Percentiles rank a stretch among this genome's conserved stretches.
These are phyloP conservation scores for Russula dissimulans DNA, from an alignment of 768 basidiomycete genomes.

Conservation along the genomic window DNA sequence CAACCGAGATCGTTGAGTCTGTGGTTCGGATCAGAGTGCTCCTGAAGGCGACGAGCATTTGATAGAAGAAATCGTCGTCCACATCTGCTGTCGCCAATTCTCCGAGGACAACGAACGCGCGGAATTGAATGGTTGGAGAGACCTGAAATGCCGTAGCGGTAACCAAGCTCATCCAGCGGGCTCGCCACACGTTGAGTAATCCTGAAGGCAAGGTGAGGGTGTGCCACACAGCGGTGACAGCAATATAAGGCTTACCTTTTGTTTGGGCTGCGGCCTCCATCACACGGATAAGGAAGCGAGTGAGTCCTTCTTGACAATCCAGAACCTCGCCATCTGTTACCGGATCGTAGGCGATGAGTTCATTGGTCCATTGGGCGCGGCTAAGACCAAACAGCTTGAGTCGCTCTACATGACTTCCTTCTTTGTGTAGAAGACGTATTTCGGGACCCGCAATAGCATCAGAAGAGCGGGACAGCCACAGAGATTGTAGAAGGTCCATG, in stretches of 20 bases:
- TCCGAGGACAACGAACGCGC: conserved; percentile 77
- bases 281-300: conserved; percentile 51
- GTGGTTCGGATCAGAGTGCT: conserved; percentile 59
- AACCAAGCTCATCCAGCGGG: conserved; percentile 87
- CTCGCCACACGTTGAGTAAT: conserved; percentile 80
- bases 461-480: conserved; percentile 52
- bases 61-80: conserved; percentile 89
- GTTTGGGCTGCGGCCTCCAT: conserved; percentile 58
- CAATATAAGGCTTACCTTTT: conserved; percentile 41
- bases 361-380: conserved; percentile 55
- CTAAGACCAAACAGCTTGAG: conserved; percentile 67
- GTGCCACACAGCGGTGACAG: not conserved
- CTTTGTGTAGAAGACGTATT: conserved; percentile 53
- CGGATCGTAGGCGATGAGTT: conserved; percentile 52
- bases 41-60: conserved; percentile 82
- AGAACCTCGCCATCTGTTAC: conserved; percentile 45
- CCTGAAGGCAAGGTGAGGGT: conserved; percentile 33
- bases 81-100: conserved; percentile 77
- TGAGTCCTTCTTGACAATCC: conserved; percentile 58
- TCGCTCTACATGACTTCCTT: conserved; percentile 45
- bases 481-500: conserved; percentile 72
- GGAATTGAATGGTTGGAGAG: conserved; percentile 78
- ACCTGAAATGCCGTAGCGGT: conserved; percentile 86
- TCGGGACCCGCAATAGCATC: conserved; percentile 47
- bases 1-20: conserved; percentile 63